Evolutionary conservation across 2,329 filamentous ascomycete species (phyloP).

Genomic region (Blastomyces emzantsi): DNA sequence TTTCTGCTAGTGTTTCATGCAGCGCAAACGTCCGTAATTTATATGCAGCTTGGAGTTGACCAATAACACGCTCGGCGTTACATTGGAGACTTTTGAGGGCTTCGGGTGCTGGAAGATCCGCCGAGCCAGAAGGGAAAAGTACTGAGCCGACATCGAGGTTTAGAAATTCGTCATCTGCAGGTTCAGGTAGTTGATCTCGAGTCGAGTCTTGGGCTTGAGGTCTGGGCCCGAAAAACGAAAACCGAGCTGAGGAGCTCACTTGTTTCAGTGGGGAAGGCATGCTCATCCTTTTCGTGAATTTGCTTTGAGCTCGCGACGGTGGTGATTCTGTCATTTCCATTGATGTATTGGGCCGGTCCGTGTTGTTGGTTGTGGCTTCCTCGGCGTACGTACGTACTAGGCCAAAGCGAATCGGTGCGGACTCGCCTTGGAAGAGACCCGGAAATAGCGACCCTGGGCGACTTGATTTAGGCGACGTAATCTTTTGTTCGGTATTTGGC

Average conservation of each 20-base stretch:
- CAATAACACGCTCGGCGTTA: conserved; percentile 48
- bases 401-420: neutral
- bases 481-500: neutral
- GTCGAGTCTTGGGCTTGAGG: conserved; percentile 21
- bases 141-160: conserved; percentile 46
- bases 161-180: conserved; percentile 45
- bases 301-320: conserved; percentile 7
- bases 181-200: conserved; percentile 25
- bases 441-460: neutral
- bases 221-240: conserved; percentile 37
- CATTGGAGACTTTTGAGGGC: conserved; percentile 49
- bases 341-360: neutral
- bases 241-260: conserved; percentile 29
- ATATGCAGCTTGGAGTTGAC: conserved; percentile 49
- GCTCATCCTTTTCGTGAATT: conserved; percentile 24
- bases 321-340: conserved; percentile 4
- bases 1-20: conserved; percentile 45
- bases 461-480: neutral
- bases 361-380: neutral
- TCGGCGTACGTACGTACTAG: neutral
- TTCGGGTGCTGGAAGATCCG: conserved; percentile 42
- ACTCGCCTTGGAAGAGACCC: conserved; percentile 7
- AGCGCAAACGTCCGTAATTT: conserved; percentile 44
- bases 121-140: conserved; percentile 45
- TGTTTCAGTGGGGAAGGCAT: conserved; percentile 27